Evolutionary conservation across 768 basidiomycete species (phyloP).

Genomic region (Mycena metata): DNA sequence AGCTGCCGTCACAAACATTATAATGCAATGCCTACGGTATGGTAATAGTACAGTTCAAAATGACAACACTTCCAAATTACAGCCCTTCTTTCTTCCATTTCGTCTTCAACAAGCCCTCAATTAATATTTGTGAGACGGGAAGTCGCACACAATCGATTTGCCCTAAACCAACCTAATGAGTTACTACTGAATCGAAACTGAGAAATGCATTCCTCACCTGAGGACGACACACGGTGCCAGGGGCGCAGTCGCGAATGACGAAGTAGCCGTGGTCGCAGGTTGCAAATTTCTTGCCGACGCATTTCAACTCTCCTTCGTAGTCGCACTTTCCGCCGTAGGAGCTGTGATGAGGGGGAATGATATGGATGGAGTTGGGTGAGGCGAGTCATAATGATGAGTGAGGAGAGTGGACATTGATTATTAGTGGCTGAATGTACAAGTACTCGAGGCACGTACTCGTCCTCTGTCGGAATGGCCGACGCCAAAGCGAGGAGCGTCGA

Average conservation of each 20-base stretch:
- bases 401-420: not conserved
- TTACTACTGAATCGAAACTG: not conserved
- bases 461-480: not conserved
- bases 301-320: constrained; percentile 18
- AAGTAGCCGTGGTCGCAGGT: constrained; percentile 23
- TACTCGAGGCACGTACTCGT: constrained; percentile 3
- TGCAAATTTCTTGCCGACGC: not conserved
- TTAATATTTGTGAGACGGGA: constrained; percentile 4
- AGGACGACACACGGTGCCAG: constrained; percentile 11
- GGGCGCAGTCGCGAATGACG: constrained; percentile 2
- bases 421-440: not conserved
- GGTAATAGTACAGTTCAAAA: no score
- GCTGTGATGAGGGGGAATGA: no score
- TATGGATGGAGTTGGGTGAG: no score
- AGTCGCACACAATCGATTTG: constrained; percentile 15
- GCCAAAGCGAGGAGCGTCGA: not conserved
- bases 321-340: constrained; percentile 8
- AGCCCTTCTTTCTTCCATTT: no score
- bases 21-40: no score
- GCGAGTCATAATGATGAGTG: not conserved
- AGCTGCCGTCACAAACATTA: no score
- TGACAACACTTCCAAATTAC: no score
- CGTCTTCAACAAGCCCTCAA: not conserved
- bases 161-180: constrained; percentile 4
- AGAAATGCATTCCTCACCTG: not conserved